Conservation (phyloP, 2,329 filamentous ascomycete genomes). For the Samsoniella hepiali region DNA sequence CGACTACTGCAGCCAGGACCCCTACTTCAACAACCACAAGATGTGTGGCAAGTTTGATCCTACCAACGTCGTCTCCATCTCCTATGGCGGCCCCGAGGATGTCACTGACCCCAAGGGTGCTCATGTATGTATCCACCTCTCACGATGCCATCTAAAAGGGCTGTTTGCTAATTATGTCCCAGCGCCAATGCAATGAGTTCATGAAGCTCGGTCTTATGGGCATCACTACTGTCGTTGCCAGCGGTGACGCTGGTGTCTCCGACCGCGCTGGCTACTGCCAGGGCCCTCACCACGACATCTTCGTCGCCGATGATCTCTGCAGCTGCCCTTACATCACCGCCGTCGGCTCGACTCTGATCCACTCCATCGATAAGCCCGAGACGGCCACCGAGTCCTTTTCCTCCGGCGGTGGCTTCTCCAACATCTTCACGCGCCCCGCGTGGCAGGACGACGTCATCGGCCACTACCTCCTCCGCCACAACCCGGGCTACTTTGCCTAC, state of each 20-base stretch:
- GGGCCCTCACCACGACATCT: constrained; percentile 35
- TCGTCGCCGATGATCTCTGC: constrained; percentile 27
- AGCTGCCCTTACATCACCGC: constrained; percentile 46
- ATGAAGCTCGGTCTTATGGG: constrained; percentile 42
- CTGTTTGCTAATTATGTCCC: constrained; percentile 25
- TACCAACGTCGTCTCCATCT: constrained; percentile 34
- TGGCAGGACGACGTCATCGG: constrained; percentile 43
- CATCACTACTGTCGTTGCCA: constrained; percentile 35
- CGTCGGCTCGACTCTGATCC: constrained; percentile 48
- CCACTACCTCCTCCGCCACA: constrained; percentile 33
- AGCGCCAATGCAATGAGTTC: constrained; percentile 40
- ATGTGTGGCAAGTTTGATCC: constrained; percentile 26
- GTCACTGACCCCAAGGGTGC: constrained; percentile 30
- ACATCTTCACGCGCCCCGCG: constrained; percentile 43
- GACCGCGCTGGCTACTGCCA: constrained; percentile 15
- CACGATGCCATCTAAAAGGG: background rate
- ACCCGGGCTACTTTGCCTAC: constrained; percentile 25
- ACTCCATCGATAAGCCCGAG: constrained; percentile 40
- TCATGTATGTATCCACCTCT: constrained; percentile 35
- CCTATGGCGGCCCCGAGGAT: constrained; percentile 48
- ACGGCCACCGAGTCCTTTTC: constrained; percentile 45
- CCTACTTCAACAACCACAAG: constrained; percentile 6
- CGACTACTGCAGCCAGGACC: constrained; percentile 35
- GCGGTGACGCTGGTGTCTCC: constrained; percentile 30
- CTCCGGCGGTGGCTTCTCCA: constrained; percentile 47